phyloP scores from a whole-genome alignment of 176 grass and related monocot species.

The Stipa capillata region DNA sequence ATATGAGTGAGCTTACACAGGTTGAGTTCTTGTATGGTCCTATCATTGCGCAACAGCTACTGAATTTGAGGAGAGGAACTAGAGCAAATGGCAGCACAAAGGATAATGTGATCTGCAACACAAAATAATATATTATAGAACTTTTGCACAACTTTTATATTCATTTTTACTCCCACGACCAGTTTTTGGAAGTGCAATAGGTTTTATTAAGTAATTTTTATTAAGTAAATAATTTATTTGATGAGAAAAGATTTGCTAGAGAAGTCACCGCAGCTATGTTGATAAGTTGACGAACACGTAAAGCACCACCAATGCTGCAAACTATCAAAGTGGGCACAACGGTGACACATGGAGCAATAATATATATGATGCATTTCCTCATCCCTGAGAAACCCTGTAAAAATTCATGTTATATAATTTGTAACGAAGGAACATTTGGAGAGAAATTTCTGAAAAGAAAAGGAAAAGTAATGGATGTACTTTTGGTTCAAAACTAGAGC shows the following conservation, averaged over 20 bases:
- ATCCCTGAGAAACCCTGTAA: constrained; percentile 78
- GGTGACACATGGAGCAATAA: constrained; percentile 53
- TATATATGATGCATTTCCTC: constrained; percentile 58
- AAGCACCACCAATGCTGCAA: constrained; percentile 40
- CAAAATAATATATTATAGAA: not conserved
- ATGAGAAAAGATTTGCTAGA: not conserved
- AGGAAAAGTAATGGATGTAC: not conserved
- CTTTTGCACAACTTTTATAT: not conserved
- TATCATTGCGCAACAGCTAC: constrained; percentile 39
- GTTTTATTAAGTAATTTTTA: too few species aligned
- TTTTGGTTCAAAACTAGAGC: not conserved
- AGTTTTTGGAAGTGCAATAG: too few species aligned
- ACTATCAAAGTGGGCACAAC: constrained; percentile 62
- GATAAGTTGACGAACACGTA: constrained; percentile 38
- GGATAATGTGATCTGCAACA: constrained; percentile 56
- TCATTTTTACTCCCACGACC: not conserved
- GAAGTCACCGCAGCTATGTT: constrained; percentile 63
- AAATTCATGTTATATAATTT: not conserved
- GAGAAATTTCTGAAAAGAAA: not conserved
- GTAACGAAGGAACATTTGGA: not conserved
- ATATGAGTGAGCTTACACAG: constrained; percentile 38
- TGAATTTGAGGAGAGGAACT: constrained; percentile 85
- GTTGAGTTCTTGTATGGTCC: constrained; percentile 55
- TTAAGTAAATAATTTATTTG: too few species aligned
- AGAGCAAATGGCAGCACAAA: constrained; percentile 82